Evolutionary conservation across 2,329 filamentous ascomycete species (phyloP).

Genomic region (Alternaria sp.): DNA sequence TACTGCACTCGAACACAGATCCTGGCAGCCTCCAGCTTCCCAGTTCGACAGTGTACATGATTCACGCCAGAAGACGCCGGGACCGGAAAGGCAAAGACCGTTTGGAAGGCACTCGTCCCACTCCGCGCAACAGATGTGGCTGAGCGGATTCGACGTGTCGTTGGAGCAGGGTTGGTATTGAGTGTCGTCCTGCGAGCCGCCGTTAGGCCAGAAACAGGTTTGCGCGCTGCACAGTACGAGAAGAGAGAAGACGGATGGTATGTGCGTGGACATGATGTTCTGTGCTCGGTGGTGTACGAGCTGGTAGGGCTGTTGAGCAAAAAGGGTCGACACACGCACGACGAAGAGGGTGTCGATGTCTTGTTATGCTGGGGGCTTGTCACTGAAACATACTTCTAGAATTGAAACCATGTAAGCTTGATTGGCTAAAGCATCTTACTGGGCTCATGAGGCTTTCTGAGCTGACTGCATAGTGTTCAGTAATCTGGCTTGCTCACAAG

Average conservation of each 20-base stretch:
- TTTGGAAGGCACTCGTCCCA: neutral
- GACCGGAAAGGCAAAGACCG: neutral
- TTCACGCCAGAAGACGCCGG: neutral
- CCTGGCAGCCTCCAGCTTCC: neutral
- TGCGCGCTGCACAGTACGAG: neutral
- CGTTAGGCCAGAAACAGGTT: neutral
- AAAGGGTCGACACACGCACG: too few species aligned
- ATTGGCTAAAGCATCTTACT: too few species aligned
- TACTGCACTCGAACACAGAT: neutral
- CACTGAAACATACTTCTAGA: too few species aligned
- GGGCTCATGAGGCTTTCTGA: too few species aligned
- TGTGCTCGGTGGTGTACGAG: neutral
- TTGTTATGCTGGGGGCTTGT: too few species aligned
- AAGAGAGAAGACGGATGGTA: neutral
- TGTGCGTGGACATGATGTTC: neutral
- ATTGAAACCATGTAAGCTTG: too few species aligned
- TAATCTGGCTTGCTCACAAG: too few species aligned
- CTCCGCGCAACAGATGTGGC: neutral
- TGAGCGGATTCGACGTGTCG: neutral
- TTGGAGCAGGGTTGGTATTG: neutral
- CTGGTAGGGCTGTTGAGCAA: neutral
- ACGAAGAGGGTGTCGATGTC: too few species aligned
- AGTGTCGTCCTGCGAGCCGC: neutral
- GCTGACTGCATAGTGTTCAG: too few species aligned
- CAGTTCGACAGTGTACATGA: neutral